Evolutionary conservation across 768 basidiomycete genomes (phyloP).

Genomic region (Rhodotorula diobovata): DNA sequence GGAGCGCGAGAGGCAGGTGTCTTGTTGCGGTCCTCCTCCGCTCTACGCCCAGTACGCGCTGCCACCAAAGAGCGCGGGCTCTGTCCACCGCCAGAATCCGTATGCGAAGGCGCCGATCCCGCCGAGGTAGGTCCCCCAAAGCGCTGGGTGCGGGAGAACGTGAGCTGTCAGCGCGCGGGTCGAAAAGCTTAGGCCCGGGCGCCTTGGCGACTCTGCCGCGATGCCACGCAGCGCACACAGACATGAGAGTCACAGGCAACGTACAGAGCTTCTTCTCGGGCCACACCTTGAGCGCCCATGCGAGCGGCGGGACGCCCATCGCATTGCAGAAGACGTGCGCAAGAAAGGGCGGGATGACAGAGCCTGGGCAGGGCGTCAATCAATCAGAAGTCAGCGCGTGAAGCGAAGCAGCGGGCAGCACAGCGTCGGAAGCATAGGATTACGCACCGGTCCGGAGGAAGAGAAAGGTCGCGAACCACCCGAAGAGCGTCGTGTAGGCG

Average conservation of each 20-base stretch:
- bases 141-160: slow-evolving; percentile 49
- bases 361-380: slow-evolving; percentile 46
- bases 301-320: slow-evolving; percentile 79
- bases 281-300: slow-evolving; percentile 56
- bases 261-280: slow-evolving; percentile 51
- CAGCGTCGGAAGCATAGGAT: no score
- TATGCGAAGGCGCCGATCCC: slow-evolving; percentile 61
- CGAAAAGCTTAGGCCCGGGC: no score
- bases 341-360: slow-evolving; percentile 67
- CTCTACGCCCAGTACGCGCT: slow-evolving; percentile 28
- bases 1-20: neutral
- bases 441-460: neutral
- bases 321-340: slow-evolving; percentile 90
- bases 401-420: no score
- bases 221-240: neutral
- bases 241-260: neutral
- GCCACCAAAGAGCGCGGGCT: slow-evolving; percentile 32
- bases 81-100: slow-evolving; percentile 58
- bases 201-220: neutral
- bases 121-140: slow-evolving; percentile 56
- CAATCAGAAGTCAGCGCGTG: no score
- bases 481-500: slow-evolving; percentile 85
- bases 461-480: slow-evolving; percentile 59
- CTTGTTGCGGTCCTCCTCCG: no score
- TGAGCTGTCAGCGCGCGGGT: neutral